Conservation (phyloP, 192 early-diverging fungal species). For the Coemansia sp. region DNA sequence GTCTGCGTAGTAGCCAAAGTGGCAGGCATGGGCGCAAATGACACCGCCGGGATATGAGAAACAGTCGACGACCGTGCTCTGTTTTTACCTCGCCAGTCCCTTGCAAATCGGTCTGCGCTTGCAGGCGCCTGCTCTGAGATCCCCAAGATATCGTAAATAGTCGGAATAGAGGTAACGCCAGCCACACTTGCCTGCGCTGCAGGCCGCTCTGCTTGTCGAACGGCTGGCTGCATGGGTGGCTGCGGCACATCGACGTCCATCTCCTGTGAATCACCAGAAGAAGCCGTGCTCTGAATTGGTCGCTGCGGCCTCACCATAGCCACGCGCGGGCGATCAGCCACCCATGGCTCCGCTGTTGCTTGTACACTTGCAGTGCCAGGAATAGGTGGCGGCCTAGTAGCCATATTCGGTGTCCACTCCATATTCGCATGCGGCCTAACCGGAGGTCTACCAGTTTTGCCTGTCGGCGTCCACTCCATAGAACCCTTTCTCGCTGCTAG, state of each 20-base stretch:
- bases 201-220: not conserved
- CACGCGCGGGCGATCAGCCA: not conserved
- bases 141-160: constrained; percentile 45
- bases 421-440: constrained; percentile 8
- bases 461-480: constrained; percentile 29
- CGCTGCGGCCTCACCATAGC: not conserved
- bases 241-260: constrained; percentile 6
- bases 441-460: not conserved
- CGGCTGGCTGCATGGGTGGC: not conserved
- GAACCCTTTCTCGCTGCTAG: not conserved
- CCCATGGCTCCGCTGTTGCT: not conserved
- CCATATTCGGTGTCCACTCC: constrained; percentile 27
- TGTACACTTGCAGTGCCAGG: not conserved
- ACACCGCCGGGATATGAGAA: not conserved
- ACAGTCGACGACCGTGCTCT: not conserved
- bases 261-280: not conserved
- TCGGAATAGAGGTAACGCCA: constrained; percentile 13
- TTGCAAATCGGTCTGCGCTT: not conserved
- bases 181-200: not conserved
- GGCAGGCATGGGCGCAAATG: not conserved
- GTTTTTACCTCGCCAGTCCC: not conserved
- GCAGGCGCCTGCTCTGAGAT: constrained; percentile 22
- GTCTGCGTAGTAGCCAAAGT: not conserved
- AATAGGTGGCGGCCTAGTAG: not conserved
- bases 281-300: not conserved